A percentile compares a stretch with the other conserved stretches of the same genome.
Conservation (phyloP, 2,329 filamentous ascomycete genomes). For the Fusarium compactum region DNA sequence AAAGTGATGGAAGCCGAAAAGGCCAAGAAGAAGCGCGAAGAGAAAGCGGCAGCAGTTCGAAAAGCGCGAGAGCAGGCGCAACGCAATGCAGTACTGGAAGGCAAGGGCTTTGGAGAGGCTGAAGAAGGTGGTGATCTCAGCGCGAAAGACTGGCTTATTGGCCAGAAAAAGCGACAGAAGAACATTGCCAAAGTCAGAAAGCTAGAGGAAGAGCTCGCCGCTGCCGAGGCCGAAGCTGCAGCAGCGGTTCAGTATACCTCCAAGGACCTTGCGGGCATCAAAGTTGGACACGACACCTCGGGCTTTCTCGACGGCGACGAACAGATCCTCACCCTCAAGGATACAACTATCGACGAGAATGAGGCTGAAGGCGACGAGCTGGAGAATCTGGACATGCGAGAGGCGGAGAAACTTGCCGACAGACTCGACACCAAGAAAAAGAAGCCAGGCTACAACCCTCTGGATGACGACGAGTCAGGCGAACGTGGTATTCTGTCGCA, state of each 20-base stretch:
- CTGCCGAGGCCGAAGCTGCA: constrained; percentile 75
- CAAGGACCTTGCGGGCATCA: constrained; percentile 88
- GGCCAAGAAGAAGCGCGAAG: constrained; percentile 82
- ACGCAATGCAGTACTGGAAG: constrained; percentile 80
- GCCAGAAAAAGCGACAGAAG: constrained; percentile 93
- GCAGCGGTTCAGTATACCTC: constrained; percentile 80
- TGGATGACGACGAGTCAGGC: constrained; percentile 74
- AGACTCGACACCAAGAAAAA: constrained; percentile 90
- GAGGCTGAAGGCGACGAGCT: constrained; percentile 93
- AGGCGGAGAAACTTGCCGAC: constrained; percentile 79
- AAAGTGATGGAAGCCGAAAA: constrained; percentile 76
- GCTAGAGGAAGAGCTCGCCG: constrained; percentile 80
- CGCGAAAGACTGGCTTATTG: constrained; percentile 87
- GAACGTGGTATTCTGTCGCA: constrained; percentile 81
- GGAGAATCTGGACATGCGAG: constrained; percentile 78
- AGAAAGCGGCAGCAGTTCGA: constrained; percentile 84
- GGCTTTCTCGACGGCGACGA: constrained; percentile 86
- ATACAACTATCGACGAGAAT: constrained; percentile 84
- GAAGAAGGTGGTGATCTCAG: constrained; percentile 76
- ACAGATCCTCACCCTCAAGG: constrained; percentile 94
- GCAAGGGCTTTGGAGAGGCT: constrained; percentile 83
- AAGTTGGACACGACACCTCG: constrained; percentile 87
- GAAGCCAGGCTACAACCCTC: constrained; percentile 88
- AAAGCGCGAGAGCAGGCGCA: constrained; percentile 88
- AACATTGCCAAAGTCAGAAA: constrained; percentile 84